Evolutionary conservation across 495 filamentous ascomycete species (phyloP), one percentile per base, ranked within the genome.

Genomic region (Penicillium pancosmium): DNA sequence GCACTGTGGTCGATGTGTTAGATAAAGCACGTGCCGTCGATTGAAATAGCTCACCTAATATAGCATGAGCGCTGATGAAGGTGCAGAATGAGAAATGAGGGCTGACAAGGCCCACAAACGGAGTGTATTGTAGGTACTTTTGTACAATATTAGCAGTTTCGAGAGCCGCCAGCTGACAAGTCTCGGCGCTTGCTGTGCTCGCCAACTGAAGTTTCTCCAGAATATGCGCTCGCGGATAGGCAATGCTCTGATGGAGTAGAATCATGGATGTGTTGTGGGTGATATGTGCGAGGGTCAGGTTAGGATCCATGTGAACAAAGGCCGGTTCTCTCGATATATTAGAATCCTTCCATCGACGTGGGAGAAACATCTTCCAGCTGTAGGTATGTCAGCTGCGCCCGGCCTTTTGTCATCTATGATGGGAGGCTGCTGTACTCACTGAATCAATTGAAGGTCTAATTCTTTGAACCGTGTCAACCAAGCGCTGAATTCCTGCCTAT

Each of bases 291-390:
- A 65, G 50, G 5, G 62, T 65, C 16, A 65, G 31, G n/a, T 65
- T 65, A 1, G 59, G 59, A 21, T 65, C 62, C 21, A 55, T 56
- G 13, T 41, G 33, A 2, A 58, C 34, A 4, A 52, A 57, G 13
- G 50, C 44, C 12, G 36, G 36, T 2, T 38, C 36, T n/a, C 15
- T 38, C 10, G 36, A 38, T n/a, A 38, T 38, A n/a, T 38, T 38
- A 1, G 36, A 38, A 13, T 62, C 75, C 27, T 69, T 60, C 75
- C 73, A 78, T 57, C 70, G 56, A 47, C 65, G 69, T 18, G 75
- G 73, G 4, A 78, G 66, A 50, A 75, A 72, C 66, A 78, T 71
- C 36, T 78, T 78, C 73, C 73, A 78, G 31, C 72, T 70, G 3
- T n/a, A 15, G 15, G 5, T 18, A 35, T 43, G 21, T 58, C 36